A percentile compares a stretch with the other conserved stretches of the same genome.
Conservation (phyloP, 495 filamentous ascomycete species). For the Penicillium bialowiezense region DNA sequence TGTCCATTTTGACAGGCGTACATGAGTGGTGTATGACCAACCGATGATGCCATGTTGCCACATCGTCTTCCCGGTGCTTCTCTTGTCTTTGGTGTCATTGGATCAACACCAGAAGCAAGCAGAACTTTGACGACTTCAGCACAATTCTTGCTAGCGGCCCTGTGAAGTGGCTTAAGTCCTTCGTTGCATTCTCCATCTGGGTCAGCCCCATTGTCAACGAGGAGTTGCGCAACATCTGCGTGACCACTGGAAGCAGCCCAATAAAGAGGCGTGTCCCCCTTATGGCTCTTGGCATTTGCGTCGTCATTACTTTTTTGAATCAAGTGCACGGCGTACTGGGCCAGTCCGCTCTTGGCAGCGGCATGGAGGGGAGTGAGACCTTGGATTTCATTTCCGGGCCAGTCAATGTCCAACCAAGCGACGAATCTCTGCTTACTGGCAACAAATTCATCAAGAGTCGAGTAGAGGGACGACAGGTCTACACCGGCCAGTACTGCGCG, state of each 20-base stretch:
- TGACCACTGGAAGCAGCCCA: conserved; percentile 25
- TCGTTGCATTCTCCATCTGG: conserved; percentile 10
- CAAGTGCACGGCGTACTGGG: conserved; percentile 12
- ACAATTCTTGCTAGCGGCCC: conserved; percentile 21
- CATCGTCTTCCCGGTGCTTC: conserved; percentile 14
- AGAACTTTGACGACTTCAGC: conserved; percentile 18
- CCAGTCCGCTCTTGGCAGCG: conserved; percentile 14
- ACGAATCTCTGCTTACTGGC: conserved; percentile 2
- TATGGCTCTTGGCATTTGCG: conserved; percentile 4
- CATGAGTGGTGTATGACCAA: conserved; percentile 18
- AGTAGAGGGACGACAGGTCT: conserved; percentile 8
- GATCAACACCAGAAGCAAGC: conserved; percentile 26
- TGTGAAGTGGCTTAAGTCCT: conserved; percentile 27
- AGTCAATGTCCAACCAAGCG: conserved; percentile 16
- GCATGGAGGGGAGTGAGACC: conserved; percentile 17
- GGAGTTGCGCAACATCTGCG: conserved; percentile 13
- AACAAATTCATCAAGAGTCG: conserved; percentile 10
- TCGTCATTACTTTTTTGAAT: conserved; percentile 10
- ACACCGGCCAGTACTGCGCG: conserved; percentile 4
- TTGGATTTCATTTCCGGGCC: conserved; percentile 7
- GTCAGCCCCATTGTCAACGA: conserved; percentile 23
- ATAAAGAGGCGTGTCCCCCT: conserved; percentile 20
- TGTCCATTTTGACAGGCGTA: conserved; percentile 17
- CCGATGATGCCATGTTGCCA: conserved; percentile 14
- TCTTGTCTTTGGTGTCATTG: conserved; percentile 24